phyloP scores from a whole-genome alignment of 148 eudicot species.

The Tetragonia tetragonoides region DNA sequence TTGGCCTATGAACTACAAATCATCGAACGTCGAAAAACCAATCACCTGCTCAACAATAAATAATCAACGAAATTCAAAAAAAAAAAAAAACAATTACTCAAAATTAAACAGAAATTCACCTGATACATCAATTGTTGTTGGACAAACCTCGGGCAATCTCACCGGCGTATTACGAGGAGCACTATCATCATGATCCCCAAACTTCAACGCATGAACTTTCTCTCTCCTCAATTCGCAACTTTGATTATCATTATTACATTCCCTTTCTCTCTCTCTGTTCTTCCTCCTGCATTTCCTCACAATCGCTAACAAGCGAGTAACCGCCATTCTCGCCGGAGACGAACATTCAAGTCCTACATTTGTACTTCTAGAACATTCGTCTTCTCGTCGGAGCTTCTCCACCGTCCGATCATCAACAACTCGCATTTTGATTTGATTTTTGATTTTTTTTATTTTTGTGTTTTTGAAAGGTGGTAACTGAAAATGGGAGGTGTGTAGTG shows the following conservation, averaged over 20 bases:
- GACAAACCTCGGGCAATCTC: conserved; percentile 2
- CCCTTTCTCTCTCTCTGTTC: conserved; percentile 1
- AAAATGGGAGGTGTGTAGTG: background rate
- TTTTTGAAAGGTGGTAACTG: background rate
- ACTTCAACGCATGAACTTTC: conserved; percentile 8
- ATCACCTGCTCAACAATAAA: background rate
- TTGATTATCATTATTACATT: background rate
- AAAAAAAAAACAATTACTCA: background rate
- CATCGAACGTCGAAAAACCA: too few relatives aligned
- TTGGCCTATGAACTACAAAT: too few relatives aligned
- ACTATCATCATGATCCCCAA: background rate
- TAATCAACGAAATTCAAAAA: background rate
- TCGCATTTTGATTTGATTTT: background rate
- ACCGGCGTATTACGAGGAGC: background rate
- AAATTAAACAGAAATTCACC: background rate
- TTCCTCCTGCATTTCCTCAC: conserved; percentile 17
- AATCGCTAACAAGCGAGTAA: conserved; percentile 27
- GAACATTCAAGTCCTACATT: conserved; percentile 17
- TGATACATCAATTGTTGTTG: conserved; percentile 10
- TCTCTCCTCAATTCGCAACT: conserved; percentile 11
- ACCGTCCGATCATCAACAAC: background rate
- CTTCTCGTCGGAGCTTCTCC: conserved; percentile 19
- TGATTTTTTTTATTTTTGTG: background rate
- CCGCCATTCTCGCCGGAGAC: conserved; percentile 35
- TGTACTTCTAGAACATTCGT: conserved; percentile 18